Percentiles rank a stretch among this genome's conserved stretches.
Conservation (phyloP, 768 basidiomycete species). For the Lactarius tabidus region DNA sequence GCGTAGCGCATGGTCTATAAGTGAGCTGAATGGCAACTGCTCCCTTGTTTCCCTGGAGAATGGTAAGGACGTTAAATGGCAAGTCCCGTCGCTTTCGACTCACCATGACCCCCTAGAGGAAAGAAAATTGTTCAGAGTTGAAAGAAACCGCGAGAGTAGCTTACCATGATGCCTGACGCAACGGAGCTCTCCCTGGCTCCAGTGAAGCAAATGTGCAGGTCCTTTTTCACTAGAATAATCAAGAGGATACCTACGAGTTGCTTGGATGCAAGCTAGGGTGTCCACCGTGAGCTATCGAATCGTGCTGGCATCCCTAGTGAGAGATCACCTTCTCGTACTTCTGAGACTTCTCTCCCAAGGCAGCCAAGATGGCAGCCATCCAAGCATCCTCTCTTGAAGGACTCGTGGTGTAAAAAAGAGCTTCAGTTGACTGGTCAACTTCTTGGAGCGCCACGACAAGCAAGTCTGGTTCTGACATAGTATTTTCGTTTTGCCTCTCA, state of each 20-base stretch:
- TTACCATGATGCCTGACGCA: constrained; percentile 76
- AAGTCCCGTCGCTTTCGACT: background rate
- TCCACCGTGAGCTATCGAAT: constrained; percentile 5
- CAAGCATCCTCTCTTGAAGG: constrained; percentile 68
- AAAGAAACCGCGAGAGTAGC: constrained; percentile 20
- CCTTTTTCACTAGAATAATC: constrained; percentile 58
- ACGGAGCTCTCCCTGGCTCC: constrained; percentile 49
- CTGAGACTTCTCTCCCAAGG: constrained; percentile 61
- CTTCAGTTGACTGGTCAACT: constrained; percentile 73
- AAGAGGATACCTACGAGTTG: constrained; percentile 86
- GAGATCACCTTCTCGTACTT: constrained; percentile 60
- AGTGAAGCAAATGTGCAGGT: constrained; percentile 46
- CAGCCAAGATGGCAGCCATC: constrained; percentile 60
- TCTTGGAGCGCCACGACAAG: constrained; percentile 80
- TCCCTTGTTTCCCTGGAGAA: constrained; percentile 78
- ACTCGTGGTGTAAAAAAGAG: constrained; percentile 64
- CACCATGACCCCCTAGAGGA: constrained; percentile 14
- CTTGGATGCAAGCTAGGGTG: constrained; percentile 56
- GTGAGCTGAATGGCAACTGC: constrained; percentile 61
- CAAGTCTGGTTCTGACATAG: constrained; percentile 53
- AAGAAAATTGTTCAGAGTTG: background rate
- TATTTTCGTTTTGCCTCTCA: background rate
- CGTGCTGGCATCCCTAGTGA: background rate
- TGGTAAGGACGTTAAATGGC: background rate
- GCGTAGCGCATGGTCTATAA: constrained; percentile 44